These are phyloP conservation scores for Gonium pectorale DNA, from an alignment of 139 green algal genomes.

Conservation along the genomic window DNA sequence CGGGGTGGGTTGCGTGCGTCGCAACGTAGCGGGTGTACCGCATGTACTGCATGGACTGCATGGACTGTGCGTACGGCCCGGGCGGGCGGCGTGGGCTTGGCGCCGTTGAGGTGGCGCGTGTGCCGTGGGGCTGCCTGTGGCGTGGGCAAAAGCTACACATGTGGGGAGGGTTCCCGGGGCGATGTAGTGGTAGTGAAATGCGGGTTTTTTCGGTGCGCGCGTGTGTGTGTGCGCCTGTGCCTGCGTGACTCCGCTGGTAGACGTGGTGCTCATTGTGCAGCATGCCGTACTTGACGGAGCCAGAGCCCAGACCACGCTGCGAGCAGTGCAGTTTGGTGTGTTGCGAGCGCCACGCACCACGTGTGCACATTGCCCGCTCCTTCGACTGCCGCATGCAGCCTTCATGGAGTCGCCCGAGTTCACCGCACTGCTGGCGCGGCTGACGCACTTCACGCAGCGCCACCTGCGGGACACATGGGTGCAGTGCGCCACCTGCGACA, in stretches of 20 bases:
- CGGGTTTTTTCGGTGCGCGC: background rate
- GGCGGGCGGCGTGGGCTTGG: background rate
- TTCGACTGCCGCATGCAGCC: background rate
- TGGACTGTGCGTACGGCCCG: background rate
- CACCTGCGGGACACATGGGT: conserved; percentile 82
- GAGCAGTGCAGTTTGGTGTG: background rate
- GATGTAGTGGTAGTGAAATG: too few relatives aligned
- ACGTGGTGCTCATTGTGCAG: conserved; percentile 27
- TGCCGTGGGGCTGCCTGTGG: too few relatives aligned
- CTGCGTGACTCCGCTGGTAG: background rate
- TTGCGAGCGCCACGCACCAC: background rate
- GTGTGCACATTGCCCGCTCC: too few relatives aligned
- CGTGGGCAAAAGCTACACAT: background rate
- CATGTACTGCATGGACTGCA: background rate
- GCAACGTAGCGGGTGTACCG: too few relatives aligned
- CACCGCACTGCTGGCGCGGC: conserved; percentile 62
- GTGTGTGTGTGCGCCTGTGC: conserved; percentile 1
- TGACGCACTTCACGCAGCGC: conserved; percentile 62
- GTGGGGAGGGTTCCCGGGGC: background rate
- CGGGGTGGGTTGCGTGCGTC: too few relatives aligned
- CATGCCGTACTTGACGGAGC: background rate
- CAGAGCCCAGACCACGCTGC: too few relatives aligned
- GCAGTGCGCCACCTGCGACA: conserved; percentile 75
- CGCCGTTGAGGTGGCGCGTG: background rate
- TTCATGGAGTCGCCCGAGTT: conserved; percentile 63